Evolutionary conservation across 176 grass and related monocot species (phyloP).

Genomic region (Triticum dicoccoides): DNA sequence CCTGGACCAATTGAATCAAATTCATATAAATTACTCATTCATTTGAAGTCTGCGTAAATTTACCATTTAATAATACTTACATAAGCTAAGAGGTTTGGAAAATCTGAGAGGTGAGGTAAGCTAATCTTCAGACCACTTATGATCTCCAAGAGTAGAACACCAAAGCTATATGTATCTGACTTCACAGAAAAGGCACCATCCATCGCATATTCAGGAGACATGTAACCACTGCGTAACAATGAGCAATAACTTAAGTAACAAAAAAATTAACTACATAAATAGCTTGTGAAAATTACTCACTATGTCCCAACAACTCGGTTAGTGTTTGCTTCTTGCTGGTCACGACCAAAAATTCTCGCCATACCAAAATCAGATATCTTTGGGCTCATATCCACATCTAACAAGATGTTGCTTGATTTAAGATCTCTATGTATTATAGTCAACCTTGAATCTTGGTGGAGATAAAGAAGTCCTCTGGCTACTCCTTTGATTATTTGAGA

Average conservation of each 20-base stretch:
- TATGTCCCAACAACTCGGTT: conserved; percentile 57
- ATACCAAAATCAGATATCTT: conserved; percentile 79
- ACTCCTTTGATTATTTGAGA: conserved; percentile 52
- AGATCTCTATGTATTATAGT: conserved; percentile 52
- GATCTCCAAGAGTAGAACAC: conserved; percentile 59
- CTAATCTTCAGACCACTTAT: conserved; percentile 54
- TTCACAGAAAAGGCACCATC: conserved; percentile 55
- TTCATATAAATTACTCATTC: background rate
- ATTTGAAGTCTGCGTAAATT: background rate
- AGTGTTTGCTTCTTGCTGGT: conserved; percentile 43
- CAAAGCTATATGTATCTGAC: conserved; percentile 54
- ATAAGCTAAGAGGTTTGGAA: conserved; percentile 41
- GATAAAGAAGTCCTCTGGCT: conserved; percentile 64
- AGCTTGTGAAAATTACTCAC: conserved; percentile 17
- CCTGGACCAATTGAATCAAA: conserved; percentile 25
- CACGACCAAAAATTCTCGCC: conserved; percentile 54
- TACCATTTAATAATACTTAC: conserved; percentile 27
- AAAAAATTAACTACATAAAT: background rate
- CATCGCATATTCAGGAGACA: conserved; percentile 77
- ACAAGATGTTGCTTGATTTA: conserved; percentile 57
- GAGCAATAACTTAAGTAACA: background rate
- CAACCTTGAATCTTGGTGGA: conserved; percentile 59
- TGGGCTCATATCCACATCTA: conserved; percentile 48
- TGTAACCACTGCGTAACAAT: conserved; percentile 39
- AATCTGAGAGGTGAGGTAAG: background rate